These are phyloP conservation scores for Geosmithia morbida DNA, from an alignment of 2,329 filamentous ascomycete genomes.

Conservation along the genomic window DNA sequence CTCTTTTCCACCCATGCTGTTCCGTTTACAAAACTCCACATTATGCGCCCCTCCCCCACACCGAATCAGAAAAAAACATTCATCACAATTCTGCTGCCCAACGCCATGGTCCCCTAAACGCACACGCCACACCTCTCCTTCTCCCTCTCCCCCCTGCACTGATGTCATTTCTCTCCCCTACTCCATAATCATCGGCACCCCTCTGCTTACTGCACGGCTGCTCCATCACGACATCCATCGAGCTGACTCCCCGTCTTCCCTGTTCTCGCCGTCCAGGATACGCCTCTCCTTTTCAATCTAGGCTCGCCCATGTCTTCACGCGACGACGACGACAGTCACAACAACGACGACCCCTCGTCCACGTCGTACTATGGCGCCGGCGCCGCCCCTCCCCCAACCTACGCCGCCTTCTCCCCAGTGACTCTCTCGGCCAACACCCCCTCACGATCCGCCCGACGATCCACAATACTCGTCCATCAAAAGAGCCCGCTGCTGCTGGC, in stretches of 20 bases:
- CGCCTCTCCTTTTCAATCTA: constrained; percentile 36
- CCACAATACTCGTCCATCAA: constrained; percentile 89
- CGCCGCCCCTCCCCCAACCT: constrained; percentile 48
- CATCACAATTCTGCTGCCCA: neutral
- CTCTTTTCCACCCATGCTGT: neutral
- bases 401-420: constrained; percentile 79
- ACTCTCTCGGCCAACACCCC: constrained; percentile 56
- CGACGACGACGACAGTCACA: constrained; percentile 20
- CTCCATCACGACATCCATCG: neutral
- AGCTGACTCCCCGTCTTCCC: neutral
- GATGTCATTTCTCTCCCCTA: neutral
- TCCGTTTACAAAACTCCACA: neutral
- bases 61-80: neutral
- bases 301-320: constrained; percentile 21
- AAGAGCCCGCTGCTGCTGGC: constrained; percentile 88
- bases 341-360: constrained; percentile 18
- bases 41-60: neutral
- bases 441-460: constrained; percentile 51
- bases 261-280: constrained; percentile 17
- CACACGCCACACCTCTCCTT: no score
- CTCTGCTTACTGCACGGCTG: no score
- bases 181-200: constrained; percentile 1
- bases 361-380: constrained; percentile 39
- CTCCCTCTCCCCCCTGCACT: neutral
- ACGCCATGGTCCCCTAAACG: neutral